Percentiles rank a stretch among this genome's conserved stretches.
Conservation (phyloP, 176 grass and related monocot genomes). For the Musa schizocarpa region DNA sequence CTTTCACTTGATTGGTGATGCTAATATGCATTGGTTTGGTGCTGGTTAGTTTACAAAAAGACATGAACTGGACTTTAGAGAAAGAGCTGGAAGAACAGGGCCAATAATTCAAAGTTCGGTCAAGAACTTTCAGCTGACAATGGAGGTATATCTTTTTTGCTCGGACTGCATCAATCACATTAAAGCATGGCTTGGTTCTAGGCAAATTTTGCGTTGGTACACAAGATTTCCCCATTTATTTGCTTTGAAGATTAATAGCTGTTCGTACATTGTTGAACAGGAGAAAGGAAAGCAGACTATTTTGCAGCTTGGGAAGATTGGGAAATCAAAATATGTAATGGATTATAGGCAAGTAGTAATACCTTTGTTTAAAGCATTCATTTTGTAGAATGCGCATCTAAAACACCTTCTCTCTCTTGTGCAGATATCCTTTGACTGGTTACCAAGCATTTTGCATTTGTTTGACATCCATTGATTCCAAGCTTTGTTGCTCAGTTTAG, state of each 20-base stretch:
- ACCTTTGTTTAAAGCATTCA: neutral
- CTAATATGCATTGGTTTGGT: neutral
- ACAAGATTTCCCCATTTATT: no score
- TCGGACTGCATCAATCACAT: no score
- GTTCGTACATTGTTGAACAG: neutral
- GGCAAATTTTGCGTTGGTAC: no score
- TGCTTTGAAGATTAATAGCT: neutral
- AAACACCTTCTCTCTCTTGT: neutral
- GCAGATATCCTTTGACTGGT: slow-evolving; percentile 73
- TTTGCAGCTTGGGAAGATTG: slow-evolving; percentile 72
- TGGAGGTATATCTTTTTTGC: slow-evolving; percentile 30
- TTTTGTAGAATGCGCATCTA: neutral
- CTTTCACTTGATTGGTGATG: no score
- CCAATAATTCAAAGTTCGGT: slow-evolving; percentile 78
- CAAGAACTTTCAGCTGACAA: slow-evolving; percentile 88
- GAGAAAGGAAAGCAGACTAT: slow-evolving; percentile 65
- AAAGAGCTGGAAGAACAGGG: slow-evolving; percentile 70
- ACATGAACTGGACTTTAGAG: slow-evolving; percentile 90
- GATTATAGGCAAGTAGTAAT: slow-evolving; percentile 57
- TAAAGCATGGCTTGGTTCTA: no score
- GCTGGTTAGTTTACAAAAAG: slow-evolving; percentile 49
- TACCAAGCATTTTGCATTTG: slow-evolving; percentile 98
- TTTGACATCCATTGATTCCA: slow-evolving; percentile 77
- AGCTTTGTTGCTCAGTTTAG: slow-evolving; percentile 71
- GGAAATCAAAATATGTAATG: slow-evolving; percentile 74